phyloP scores from a whole-genome alignment of 106 monocot species.

The Dendrobium catenatum region DNA sequence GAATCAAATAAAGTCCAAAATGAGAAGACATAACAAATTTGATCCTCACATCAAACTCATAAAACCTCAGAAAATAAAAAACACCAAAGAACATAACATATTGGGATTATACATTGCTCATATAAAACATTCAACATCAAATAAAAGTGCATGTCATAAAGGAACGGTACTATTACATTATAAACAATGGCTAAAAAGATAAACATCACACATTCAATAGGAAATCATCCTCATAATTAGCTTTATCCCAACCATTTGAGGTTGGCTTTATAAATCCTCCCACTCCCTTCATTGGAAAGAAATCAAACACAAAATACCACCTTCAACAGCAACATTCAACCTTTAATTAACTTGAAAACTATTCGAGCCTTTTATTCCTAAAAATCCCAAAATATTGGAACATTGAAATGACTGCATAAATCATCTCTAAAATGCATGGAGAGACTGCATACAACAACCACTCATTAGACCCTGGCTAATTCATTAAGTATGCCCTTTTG shows the following conservation, averaged over 20 bases:
- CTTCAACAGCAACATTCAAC: background rate
- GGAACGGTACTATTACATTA: too few species aligned
- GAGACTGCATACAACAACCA: background rate
- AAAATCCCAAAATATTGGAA: background rate
- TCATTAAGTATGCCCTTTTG: too few species aligned
- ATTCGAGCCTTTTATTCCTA: background rate
- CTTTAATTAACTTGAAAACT: background rate
- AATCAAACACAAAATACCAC: background rate
- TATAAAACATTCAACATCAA: background rate
- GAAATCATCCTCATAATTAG: background rate
- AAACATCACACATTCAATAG: background rate
- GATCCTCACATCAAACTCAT: background rate
- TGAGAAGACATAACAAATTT: background rate
- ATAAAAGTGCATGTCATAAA: background rate
- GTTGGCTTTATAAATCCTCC: background rate
- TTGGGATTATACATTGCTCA: background rate
- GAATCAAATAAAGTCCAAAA: background rate
- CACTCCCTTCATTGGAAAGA: background rate
- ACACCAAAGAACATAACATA: background rate
- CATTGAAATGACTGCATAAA: background rate
- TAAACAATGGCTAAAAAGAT: background rate
- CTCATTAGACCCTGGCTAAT: background rate
- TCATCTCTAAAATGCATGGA: background rate
- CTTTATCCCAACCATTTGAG: background rate
- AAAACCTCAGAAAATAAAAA: background rate